Evolutionary conservation across 2,329 filamentous ascomycete genomes (phyloP), one percentile per base, ranked within the genome.

Genomic region (Nemania bipapillata): DNA sequence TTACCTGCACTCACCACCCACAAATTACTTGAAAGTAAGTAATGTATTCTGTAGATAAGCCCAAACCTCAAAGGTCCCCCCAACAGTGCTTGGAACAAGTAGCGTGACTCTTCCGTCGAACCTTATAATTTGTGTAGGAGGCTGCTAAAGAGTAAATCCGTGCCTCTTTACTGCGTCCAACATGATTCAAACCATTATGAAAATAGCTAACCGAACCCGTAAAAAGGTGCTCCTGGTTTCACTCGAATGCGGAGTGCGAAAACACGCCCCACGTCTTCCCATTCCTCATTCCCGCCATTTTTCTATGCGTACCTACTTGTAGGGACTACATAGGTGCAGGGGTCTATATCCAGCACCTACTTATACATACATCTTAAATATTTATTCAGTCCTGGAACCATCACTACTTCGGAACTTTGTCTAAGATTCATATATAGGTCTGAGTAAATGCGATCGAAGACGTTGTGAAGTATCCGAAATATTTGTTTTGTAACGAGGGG

Each of bases 161-260:
- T 53, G 61, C 50, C 52, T 40, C 62, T 54, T 24, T 40, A n/a
- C 52, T 54, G 57, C 66, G 22, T 40, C 47, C 22, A 28, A 52
- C 37, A 40, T 49, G 53, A 54, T 49, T 30, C 42, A 47, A 49
- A 50, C 15, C 42, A 52, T 26, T 22, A 37, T 24, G 50, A 26
- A 47, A 58, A 63, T 53, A 37, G 32, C 24, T 28, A 53, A 45
- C 20, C 30, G 26, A 58, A 28, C 37, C 22, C 24, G 47, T 50
- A 35, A 45, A 53, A 32, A 53, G n/a, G 28, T 64, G 53, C 54
- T 55, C 60, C 65, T 42, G 55, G 65, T 68, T 65, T 68, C 65
- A 65, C 56, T 56, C 32, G 32, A 32, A 56, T 45, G 40, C 47
- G 55, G 61, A 65, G 45, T 59, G 65, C 49, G 60, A 55, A 50